Percentiles rank a stretch among this genome's conserved stretches.
Evolutionary conservation across 495 filamentous ascomycete genomes (phyloP).

Genomic region (Trichoderma orchidacearum): DNA sequence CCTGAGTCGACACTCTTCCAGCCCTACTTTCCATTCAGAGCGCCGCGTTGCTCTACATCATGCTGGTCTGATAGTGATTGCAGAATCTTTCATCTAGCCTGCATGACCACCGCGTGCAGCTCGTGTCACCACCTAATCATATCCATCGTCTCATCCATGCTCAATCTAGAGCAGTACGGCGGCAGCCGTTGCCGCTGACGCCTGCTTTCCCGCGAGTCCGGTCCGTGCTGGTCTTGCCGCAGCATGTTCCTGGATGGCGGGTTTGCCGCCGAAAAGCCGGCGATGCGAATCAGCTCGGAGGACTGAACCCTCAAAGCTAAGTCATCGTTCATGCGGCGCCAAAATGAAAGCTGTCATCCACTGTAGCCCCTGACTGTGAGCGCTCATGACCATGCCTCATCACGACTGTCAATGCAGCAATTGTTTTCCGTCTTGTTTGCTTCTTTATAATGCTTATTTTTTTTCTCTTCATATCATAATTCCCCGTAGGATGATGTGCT

Average conservation of each 20-base stretch:
- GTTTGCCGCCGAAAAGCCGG: too few species aligned
- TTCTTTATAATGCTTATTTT: background rate
- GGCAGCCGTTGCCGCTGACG: background rate
- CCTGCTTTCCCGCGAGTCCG: background rate
- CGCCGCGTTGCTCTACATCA: background rate
- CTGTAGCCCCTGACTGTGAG: background rate
- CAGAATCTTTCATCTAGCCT: background rate
- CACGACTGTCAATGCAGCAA: background rate
- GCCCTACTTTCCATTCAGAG: too few species aligned
- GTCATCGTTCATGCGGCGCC: background rate
- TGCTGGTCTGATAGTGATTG: too few species aligned
- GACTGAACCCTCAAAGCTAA: background rate
- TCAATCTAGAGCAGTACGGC: background rate
- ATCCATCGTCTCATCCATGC: background rate
- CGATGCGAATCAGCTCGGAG: background rate
- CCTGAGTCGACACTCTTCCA: too few species aligned
- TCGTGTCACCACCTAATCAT: background rate
- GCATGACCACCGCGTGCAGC: background rate
- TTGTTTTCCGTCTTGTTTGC: too few species aligned
- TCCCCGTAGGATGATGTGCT: background rate
- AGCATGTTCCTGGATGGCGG: too few species aligned
- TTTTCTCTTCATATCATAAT: background rate
- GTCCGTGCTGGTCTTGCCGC: background rate
- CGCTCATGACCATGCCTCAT: background rate
- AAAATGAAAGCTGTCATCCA: background rate